Percentiles rank a stretch among this genome's conserved stretches.
phyloP scores from a whole-genome alignment of 2,329 filamentous ascomycete genomes.

The Fusarium sp. region DNA sequence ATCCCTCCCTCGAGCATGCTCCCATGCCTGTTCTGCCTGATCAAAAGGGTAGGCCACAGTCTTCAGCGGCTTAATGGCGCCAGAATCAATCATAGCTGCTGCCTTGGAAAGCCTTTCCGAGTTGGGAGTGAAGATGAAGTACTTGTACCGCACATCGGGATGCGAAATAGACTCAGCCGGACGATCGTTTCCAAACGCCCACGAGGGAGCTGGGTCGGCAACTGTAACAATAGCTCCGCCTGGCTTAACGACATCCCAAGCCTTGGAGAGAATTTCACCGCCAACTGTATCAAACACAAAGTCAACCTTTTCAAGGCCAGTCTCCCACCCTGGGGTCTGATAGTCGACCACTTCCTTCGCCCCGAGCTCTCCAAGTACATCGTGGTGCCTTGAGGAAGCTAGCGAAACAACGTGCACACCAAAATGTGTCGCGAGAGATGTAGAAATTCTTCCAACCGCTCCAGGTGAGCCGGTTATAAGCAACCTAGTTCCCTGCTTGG shows the following conservation, averaged over 20 bases:
- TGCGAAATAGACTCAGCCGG: constrained; percentile 31
- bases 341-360: constrained; percentile 47
- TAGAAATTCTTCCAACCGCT: constrained; percentile 36
- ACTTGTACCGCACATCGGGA: constrained; percentile 41
- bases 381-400: constrained; percentile 40
- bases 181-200: constrained; percentile 44
- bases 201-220: constrained; percentile 49
- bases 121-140: constrained; percentile 42
- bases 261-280: constrained; percentile 33
- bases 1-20: constrained; percentile 8
- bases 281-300: constrained; percentile 27
- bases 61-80: constrained; percentile 3
- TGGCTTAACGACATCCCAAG: constrained; percentile 47
- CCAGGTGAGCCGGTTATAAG: constrained; percentile 21
- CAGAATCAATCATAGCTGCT: constrained; percentile 4
- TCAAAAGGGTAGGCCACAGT: constrained; percentile 4
- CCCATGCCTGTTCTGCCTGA: constrained; percentile 10
- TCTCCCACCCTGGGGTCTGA: constrained; percentile 36
- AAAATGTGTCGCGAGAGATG: constrained; percentile 45
- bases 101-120: background rate
- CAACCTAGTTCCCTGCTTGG: background rate
- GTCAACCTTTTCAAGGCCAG: accelerated
- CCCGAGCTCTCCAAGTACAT: constrained; percentile 34
- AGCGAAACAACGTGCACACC: constrained; percentile 46
- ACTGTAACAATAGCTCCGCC: constrained; percentile 51